phyloP scores from a whole-genome alignment of 208 protist species.

The Porcisia deanei region DNA sequence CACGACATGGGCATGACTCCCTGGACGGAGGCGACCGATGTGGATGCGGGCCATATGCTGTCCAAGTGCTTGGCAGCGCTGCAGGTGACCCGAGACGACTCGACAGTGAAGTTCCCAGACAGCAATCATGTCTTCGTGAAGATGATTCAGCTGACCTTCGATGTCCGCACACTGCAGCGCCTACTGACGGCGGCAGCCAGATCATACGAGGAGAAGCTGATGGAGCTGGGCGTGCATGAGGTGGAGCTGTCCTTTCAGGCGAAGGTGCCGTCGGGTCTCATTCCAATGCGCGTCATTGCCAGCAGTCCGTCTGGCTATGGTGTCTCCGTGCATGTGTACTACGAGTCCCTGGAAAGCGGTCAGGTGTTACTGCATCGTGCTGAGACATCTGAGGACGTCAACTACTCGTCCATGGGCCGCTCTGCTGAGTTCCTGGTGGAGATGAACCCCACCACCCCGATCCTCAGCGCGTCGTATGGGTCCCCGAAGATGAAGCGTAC shows the following conservation, averaged over 20 bases:
- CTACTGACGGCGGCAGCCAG: slow-evolving; percentile 54
- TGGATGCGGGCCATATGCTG: slow-evolving; percentile 82
- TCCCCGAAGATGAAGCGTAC: slow-evolving; percentile 24
- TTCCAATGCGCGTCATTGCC: slow-evolving; percentile 87
- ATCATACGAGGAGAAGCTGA: slow-evolving; percentile 63
- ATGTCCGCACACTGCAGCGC: slow-evolving; percentile 46
- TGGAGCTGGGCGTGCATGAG: slow-evolving; percentile 69
- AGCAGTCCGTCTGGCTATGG: slow-evolving; percentile 77
- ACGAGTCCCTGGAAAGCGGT: slow-evolving; percentile 75
- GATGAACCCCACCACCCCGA: slow-evolving; percentile 21
- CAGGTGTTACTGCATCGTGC: slow-evolving; percentile 57
- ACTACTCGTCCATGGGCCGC: slow-evolving; percentile 25
- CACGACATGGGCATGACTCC: slow-evolving; percentile 78
- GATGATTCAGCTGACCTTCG: slow-evolving; percentile 84
- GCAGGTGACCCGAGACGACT: slow-evolving; percentile 74
- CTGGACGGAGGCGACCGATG: slow-evolving; percentile 72
- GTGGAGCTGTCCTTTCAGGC: slow-evolving; percentile 86
- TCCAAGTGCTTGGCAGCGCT: slow-evolving; percentile 75
- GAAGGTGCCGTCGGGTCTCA: slow-evolving; percentile 42
- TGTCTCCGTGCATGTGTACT: slow-evolving; percentile 80
- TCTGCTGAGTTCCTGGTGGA: slow-evolving; percentile 46
- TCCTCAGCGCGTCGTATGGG: not conserved
- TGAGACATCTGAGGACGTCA: slow-evolving; percentile 73
- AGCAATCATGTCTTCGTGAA: slow-evolving; percentile 88
- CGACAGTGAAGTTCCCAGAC: slow-evolving; percentile 56